Evolutionary conservation across 192 early-diverging fungal genomes (phyloP), one percentile per base, ranked within the genome.

Genomic region (Gryganskiella cystojenkinii): DNA sequence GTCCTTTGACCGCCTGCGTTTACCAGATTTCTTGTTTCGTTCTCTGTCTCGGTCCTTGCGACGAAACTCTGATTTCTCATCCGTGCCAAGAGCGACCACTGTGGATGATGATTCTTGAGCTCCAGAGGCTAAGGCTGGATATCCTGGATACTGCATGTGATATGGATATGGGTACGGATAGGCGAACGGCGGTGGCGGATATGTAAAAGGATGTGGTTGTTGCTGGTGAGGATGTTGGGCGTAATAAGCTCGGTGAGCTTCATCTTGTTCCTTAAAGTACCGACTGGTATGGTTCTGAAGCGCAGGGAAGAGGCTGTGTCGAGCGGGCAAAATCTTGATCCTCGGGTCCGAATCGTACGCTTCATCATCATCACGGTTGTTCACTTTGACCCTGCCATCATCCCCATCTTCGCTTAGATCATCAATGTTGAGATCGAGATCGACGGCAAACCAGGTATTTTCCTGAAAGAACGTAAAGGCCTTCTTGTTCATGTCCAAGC

Each of bases 371-470:
- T 65, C n/a, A n/a, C n/a, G n/a, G n/a, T n/a, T n/a, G n/a, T n/a
- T n/a, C n/a, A n/a, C n/a, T n/a, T n/a, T n/a, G n/a, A n/a, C n/a
- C n/a, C n/a, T n/a, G n/a, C n/a, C n/a, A n/a, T n/a, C n/a, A n/a
- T n/a, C n/a, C n/a, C n/a, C n/a, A n/a, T n/a, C n/a, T n/a, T n/a
- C 63, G 20, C 61, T 64, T 14, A 24, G n/a, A n/a, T n/a, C 19
- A 22, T 75, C 64, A 11, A 40, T 31, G 4, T 50, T 15, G 35
- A 65, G 61, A 27, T 78, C 74, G 8, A 78, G 49, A 30, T 78
- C 74, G 24, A 78, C 74, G 3, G 61, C 58, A 47, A 78, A 78
- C 74, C 74, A 78, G 13, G 74, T 78, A 49, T 78, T 78, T n/a
- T 78, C 74, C 25, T 78, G 74, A 31, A 64, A 78, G 50, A 78